Evolutionary conservation across 768 basidiomycete genomes (phyloP).

Genomic region (Tulasnella sp.): DNA sequence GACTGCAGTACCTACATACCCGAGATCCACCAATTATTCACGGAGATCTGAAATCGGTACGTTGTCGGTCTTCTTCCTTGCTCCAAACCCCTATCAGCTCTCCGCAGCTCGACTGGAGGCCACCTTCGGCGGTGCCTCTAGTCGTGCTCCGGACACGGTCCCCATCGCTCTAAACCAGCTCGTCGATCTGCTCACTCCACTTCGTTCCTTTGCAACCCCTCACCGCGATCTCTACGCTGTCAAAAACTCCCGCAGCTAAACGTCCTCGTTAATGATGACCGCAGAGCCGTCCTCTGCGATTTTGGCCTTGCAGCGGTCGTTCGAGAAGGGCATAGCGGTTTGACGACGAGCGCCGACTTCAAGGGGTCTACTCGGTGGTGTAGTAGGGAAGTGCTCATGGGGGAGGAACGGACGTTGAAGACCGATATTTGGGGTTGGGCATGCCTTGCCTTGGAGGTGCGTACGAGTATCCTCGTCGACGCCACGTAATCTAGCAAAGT

Average conservation of each 20-base stretch:
- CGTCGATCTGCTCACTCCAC: no score
- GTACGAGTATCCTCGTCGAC: background rate
- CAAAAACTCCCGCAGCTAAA: background rate
- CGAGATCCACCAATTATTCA: background rate
- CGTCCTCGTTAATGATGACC: background rate
- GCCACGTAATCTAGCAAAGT: background rate
- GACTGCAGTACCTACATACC: background rate
- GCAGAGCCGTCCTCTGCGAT: background rate
- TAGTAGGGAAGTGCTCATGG: background rate
- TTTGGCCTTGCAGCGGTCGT: background rate
- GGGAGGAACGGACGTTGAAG: background rate
- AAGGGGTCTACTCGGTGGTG: background rate
- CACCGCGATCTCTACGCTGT: no score
- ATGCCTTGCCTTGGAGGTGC: background rate
- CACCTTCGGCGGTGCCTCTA: background rate
- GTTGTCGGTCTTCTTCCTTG: background rate
- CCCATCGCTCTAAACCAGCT: no score
- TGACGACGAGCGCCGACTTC: background rate
- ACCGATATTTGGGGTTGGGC: background rate
- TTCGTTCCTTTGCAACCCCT: no score
- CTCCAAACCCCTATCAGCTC: background rate
- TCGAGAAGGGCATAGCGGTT: background rate
- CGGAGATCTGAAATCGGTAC: background rate
- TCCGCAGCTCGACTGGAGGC: background rate
- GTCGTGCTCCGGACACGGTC: no score